Percentiles rank a stretch among this genome's conserved stretches.
phyloP scores from a whole-genome alignment of 495 filamentous ascomycete genomes.

The Wilcoxina mikolae region DNA sequence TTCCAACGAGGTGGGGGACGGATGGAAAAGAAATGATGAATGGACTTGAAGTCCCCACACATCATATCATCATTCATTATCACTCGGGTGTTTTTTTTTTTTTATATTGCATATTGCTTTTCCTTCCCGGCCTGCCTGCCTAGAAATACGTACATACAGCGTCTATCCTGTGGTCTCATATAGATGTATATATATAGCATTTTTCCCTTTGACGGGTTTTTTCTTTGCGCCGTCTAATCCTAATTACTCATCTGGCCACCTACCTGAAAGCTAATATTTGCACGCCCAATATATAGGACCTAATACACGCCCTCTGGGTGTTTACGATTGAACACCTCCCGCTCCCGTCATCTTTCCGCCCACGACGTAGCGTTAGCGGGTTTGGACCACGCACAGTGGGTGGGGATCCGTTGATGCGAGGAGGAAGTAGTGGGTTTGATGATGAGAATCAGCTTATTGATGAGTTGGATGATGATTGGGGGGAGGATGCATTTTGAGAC shows the following conservation, averaged over 20 bases:
- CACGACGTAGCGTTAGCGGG: conserved; percentile 45
- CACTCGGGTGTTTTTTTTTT: no score
- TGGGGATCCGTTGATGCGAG: conserved; percentile 33
- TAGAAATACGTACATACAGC: no score
- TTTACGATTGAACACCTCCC: conserved; percentile 17
- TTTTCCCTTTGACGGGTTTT: no score
- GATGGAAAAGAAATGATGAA: conserved; percentile 6
- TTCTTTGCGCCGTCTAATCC: no score
- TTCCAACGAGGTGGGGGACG: not conserved
- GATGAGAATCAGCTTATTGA: conserved; percentile 91
- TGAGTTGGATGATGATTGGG: conserved; percentile 88
- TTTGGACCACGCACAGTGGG: conserved; percentile 49
- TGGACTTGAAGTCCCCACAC: not conserved
- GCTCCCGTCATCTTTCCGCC: conserved; percentile 54
- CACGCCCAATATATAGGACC: conserved; percentile 47
- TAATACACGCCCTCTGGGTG: conserved; percentile 34
- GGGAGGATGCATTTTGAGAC: no score
- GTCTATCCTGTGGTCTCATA: no score
- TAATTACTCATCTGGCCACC: no score
- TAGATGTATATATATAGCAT: not conserved
- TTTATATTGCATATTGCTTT: no score
- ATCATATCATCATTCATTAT: no score
- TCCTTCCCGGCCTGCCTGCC: no score
- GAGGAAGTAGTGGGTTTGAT: conserved; percentile 43
- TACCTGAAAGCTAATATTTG: no score